A percentile compares a stretch with the other conserved stretches of the same genome.
Evolutionary conservation across 495 filamentous ascomycete genomes (phyloP).

Genomic region (Tuber brumale): DNA sequence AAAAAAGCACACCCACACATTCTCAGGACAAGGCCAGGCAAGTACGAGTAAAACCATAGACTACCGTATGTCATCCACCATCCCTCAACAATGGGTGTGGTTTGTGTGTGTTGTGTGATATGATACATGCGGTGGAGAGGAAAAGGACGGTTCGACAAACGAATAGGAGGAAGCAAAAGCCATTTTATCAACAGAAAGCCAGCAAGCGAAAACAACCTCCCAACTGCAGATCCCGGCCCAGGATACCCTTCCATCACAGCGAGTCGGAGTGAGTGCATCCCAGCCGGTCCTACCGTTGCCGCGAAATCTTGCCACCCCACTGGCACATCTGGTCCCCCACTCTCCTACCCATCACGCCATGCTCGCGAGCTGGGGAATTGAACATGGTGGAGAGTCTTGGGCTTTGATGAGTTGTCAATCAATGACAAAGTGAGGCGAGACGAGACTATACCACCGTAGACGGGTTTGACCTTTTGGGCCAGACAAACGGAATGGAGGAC

Average conservation of each 20-base stretch:
- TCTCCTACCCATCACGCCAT: not conserved
- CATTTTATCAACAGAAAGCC: not conserved
- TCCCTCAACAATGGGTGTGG: not conserved
- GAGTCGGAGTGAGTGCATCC: not conserved
- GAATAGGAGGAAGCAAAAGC: not conserved
- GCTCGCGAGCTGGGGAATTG: not conserved
- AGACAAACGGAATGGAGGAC: not conserved
- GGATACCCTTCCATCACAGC: not conserved
- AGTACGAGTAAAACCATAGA: not conserved
- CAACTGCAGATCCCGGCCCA: not conserved
- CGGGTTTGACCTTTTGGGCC: not conserved
- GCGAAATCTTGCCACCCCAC: not conserved
- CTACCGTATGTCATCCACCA: not conserved
- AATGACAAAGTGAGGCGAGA: not conserved
- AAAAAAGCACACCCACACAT: not conserved
- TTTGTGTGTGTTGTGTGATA: no score
- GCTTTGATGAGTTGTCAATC: not conserved
- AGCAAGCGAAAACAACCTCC: not conserved
- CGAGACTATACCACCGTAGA: not conserved
- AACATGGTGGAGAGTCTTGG: not conserved
- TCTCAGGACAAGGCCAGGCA: not conserved
- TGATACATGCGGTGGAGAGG: not conserved
- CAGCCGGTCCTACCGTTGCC: not conserved
- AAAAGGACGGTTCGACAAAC: not conserved
- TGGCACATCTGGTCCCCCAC: not conserved